Base-by-base conservation (phyloP, 208 protist species). In the Dictyostelium gargantuum region DNA sequence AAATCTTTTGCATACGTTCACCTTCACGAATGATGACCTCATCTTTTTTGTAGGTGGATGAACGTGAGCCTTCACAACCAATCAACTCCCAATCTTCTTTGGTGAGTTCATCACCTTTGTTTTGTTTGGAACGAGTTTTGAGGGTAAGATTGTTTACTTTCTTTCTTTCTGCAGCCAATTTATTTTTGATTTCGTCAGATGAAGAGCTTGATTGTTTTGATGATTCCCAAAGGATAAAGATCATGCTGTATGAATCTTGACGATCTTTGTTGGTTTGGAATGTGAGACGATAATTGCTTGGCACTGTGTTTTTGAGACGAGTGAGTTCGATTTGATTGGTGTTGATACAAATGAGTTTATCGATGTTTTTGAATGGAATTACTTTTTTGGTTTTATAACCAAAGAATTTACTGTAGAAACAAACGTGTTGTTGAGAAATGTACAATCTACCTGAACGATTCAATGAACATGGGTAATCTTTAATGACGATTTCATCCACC, bases 331-430 rank as follows among this genome's bases (percentile, higher is more conserved):
- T 52, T 70, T 79, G 46, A 50, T 58, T 92, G 8, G n/a, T 50
- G 35, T 92, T 84, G 10, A 75, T 46, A 75, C 54, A 79, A 35
- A 76, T 38, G 0, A 92, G 11, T 0, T 84, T 66, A 0, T 35
- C 17, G 13, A 84, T 72, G 1, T 81, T 44, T 66, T 75, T 86
- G 23, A 93, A 81, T 35, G 91, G 80, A 26, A 93, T 75, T 6
- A 89, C 72, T 23, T 86, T 82, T 44, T 91, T 86, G 2, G 73
- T 93, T 44, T 93, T 93, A 26, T 81, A 84, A 32, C 91, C 91
- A 93, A 93, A 93, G 75, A 91, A 80, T 38, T 93, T 93, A n/a
- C 52, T 72, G 66, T 93, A 93, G 80, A 93, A 93, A 52, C 91
- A 93, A 19, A 93, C 77, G 52, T 93, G 80, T 70, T 80, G 79